Base-by-base conservation (phyloP, 345 rosid genomes). In the Geranium rotundifolium region DNA sequence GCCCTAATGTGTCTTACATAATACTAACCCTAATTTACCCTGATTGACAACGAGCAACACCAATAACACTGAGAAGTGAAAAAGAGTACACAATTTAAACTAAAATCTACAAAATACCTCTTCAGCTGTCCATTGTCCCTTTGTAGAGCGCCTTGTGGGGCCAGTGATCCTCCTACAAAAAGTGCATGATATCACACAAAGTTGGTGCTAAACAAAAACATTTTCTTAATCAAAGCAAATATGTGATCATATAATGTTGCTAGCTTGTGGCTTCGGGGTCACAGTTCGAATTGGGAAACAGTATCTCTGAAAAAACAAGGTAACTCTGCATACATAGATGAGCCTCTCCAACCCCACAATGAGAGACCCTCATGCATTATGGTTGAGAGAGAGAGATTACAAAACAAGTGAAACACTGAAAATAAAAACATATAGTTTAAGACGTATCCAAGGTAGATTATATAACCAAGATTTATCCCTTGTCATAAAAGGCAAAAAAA, bases 91-190 rank as follows among this genome's bases (percentile, higher is more conserved):
- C 16, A 57, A 9, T 19, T 57, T 7, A 7, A 57, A 10, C 23
- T 31, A 20, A 57, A 57, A 57, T 9, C 8, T 4, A 57, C 60
- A 19, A 29, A 19, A 4, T 61, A 93, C 99, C 95, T 93, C 99
- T 70, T 93, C 99, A 54, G 97, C 80, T 63, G 97, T 93, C 99
- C 99, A 93, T 69, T 90, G 97, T 61, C 99, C 99, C 73, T 86
- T 92, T 37, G 97, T 88, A 19, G 99, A 93, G 69, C 99, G 96
- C 70, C 97, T 85, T 60, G 97, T 77, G 37, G 99, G 99, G 74
- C 99, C 99, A 79, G 82, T 88, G 18, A 92, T 90, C 77, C 97
- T 85, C 82, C 99, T 93, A 72, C 34, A 31, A 77, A 68, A 76
- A 27, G 12, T 29, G 5, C 5, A 55, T 4, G 13, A 12, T 12